Evolutionary conservation across 768 basidiomycete genomes (phyloP).

Genomic region (Termitomyces sp.): DNA sequence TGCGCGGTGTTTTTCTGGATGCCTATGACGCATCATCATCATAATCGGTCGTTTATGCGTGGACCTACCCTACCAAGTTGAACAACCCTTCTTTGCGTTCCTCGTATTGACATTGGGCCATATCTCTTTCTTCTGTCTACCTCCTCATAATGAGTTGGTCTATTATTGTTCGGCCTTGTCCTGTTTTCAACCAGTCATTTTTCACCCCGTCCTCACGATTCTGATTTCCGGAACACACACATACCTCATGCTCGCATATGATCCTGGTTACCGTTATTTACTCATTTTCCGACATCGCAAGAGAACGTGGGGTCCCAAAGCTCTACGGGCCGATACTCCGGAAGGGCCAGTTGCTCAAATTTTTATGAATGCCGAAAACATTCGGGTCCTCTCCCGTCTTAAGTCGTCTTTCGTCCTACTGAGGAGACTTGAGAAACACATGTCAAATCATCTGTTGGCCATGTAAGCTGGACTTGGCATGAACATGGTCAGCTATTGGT

Average conservation of each 20-base stretch:
- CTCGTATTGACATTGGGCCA: neutral
- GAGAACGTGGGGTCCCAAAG: neutral
- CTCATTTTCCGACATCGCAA: neutral
- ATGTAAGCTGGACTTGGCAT: no score
- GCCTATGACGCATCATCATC: neutral
- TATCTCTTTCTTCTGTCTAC: neutral
- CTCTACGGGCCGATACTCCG: neutral
- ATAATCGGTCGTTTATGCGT: neutral
- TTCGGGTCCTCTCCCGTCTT: no score
- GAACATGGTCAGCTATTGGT: no score
- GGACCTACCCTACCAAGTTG: no score
- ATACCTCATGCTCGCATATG: neutral
- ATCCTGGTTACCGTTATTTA: neutral
- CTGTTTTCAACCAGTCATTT: neutral
- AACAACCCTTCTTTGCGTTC: no score
- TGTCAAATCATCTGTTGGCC: no score
- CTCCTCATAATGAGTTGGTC: no score
- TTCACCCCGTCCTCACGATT: neutral
- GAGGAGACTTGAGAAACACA: no score
- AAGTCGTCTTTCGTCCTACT: no score
- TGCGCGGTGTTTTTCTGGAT: neutral
- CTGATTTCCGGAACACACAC: neutral
- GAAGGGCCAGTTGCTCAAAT: neutral
- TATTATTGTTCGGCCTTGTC: neutral
- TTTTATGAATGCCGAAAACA: neutral